Conservation (phyloP, 2,329 filamentous ascomycete genomes). For the Ceratocystis huliohia region DNA sequence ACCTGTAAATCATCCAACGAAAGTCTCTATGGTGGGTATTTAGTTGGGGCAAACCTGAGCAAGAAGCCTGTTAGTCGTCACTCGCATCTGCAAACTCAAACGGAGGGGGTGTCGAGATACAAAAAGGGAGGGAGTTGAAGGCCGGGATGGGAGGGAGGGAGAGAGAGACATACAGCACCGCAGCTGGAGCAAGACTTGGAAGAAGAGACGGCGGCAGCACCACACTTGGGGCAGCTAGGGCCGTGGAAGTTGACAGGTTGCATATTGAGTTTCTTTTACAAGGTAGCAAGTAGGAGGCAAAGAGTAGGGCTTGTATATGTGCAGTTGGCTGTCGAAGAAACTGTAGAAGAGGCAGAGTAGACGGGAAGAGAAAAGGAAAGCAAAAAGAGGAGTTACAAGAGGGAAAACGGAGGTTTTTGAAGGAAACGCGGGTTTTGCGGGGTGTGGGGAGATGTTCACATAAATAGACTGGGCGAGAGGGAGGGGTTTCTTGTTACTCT, state of each 20-base stretch:
- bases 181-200: constrained; percentile 44
- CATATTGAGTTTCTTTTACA: constrained; percentile 18
- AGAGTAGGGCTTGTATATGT: too few relatives aligned
- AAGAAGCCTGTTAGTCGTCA: neutral
- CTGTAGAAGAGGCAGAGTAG: neutral
- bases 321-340: neutral
- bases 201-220: constrained; percentile 32
- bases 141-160: neutral
- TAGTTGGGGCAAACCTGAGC: constrained; percentile 16
- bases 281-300: constrained; percentile 4
- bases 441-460: neutral
- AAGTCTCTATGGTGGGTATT: neutral
- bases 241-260: constrained; percentile 29
- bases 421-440: neutral
- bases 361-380: neutral
- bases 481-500: neutral
- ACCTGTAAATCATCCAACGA: too few relatives aligned
- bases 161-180: constrained; percentile 39
- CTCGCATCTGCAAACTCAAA: neutral
- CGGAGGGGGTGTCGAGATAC: neutral
- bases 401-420: constrained; percentile 7
- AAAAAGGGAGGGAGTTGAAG: neutral
- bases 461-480: neutral
- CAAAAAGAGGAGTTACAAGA: neutral
- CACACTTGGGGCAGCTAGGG: constrained; percentile 45